These are phyloP conservation scores for Cephalotrichum gorgonifer DNA, from an alignment of 2,329 filamentous ascomycete genomes.

Conservation along the genomic window DNA sequence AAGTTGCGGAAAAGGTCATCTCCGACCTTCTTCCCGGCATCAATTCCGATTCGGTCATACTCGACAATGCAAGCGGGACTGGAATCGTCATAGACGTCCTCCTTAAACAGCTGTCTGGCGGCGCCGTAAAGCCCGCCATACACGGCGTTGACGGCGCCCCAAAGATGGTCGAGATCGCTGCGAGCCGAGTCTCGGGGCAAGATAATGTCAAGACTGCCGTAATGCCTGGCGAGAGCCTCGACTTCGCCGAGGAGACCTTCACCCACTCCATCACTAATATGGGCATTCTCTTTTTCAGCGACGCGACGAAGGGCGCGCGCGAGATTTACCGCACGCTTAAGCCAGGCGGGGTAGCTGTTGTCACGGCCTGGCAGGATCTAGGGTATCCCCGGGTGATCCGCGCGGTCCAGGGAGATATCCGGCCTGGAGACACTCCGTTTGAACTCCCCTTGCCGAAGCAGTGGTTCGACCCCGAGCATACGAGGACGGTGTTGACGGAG, in stretches of 20 bases:
- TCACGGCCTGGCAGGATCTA: not conserved
- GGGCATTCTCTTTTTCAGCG: constrained; percentile 19
- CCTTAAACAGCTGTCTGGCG: too few relatives aligned
- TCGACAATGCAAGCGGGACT: constrained; percentile 13
- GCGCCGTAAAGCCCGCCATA: not conserved
- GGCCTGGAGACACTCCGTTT: too few relatives aligned
- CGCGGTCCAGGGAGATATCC: too few relatives aligned
- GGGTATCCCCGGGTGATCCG: too few relatives aligned
- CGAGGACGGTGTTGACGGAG: too few relatives aligned
- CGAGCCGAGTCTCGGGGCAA: not conserved
- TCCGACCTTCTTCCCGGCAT: constrained; percentile 38
- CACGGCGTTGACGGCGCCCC: constrained; percentile 7
- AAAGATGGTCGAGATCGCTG: constrained; percentile 9
- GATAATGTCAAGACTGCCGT: constrained; percentile 5
- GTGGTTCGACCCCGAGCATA: too few relatives aligned
- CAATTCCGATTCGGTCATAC: constrained; percentile 29
- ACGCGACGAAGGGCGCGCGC: constrained; percentile 16
- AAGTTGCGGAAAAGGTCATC: constrained; percentile 7
- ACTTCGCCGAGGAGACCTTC: constrained; percentile 17
- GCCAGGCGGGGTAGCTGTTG: constrained; percentile 13
- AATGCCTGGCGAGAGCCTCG: constrained; percentile 10
- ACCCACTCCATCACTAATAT: constrained; percentile 23
- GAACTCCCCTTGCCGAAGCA: too few relatives aligned
- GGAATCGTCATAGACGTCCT: constrained; percentile 10
- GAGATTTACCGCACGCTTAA: constrained; percentile 22